Evolutionary conservation across 305 asterid species (phyloP), one percentile per base, ranked within the genome.

Genomic region (Fraxinus latifolia): DNA sequence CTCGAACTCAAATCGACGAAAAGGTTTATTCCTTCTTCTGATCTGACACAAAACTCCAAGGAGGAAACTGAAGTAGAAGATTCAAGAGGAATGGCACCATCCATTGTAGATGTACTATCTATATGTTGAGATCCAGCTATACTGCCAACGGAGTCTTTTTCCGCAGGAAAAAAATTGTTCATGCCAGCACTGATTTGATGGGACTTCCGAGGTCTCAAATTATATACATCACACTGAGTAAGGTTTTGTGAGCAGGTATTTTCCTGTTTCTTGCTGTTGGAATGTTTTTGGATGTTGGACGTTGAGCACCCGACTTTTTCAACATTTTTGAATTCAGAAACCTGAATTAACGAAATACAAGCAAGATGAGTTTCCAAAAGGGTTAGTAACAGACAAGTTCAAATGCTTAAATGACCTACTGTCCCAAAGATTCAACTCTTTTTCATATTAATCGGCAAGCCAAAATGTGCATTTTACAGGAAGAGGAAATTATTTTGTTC

Each of bases 11-110:
- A 79, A 81, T 87, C 89, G 15, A 87, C 86, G 42, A 73, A 15
- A 77, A 87, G 89, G 77, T 80, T 74, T 32, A 87, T 77, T 77
- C 88, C 89, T 37, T 82, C 83, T 82, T 84, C 85, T 29, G 86
- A 84, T 27, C 74, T 77, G 77, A 84, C 86, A 53, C 85, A 80
- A 82, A 84, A 84, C 77, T 84, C 83, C 82, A 84, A 77, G 72
- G 87, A 79, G 70, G 86, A 84, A 33, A 12, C 83, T 19, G 44
- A 79, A 77, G 14, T 75, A 25, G 80, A 65, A 21, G 70, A 60
- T 60, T 60, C 31, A 7, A 60, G 15, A 60, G 70, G 70, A 60
- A 21, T 8, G 15, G 70, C 14, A 60, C 15, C 31, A 60, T 60
- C 70, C 70, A 7, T 21, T 60, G 70, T 60, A 21, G 70, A 21